phyloP scores from a whole-genome alignment of 495 filamentous ascomycete species.

The Darksidea phi region DNA sequence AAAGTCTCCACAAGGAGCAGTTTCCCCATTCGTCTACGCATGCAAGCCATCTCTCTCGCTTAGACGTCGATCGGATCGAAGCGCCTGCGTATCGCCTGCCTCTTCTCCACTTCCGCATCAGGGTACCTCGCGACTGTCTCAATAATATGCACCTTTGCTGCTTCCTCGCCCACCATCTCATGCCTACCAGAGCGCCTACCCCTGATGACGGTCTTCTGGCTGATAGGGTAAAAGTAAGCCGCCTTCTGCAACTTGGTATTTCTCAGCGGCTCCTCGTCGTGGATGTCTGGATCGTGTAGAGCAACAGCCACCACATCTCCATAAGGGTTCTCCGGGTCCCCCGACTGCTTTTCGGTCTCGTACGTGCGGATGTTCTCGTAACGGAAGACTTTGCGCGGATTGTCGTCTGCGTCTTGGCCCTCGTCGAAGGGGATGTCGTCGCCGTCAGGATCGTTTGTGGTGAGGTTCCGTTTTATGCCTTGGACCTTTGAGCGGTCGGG shows the following conservation, averaged over 20 bases:
- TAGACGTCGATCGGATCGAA: constrained; percentile 17
- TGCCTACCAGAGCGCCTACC: constrained; percentile 47
- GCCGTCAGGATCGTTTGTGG: constrained; percentile 64
- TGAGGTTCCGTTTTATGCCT: constrained; percentile 71
- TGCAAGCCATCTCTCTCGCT: not conserved
- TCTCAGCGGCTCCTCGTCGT: constrained; percentile 49
- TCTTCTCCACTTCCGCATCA: constrained; percentile 53
- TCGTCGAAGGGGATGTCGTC: constrained; percentile 65
- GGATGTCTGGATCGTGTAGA: constrained; percentile 62
- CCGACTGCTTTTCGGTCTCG: constrained; percentile 69
- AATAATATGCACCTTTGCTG: constrained; percentile 52
- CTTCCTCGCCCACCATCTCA: constrained; percentile 43
- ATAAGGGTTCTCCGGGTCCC: constrained; percentile 55
- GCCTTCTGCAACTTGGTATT: constrained; percentile 56
- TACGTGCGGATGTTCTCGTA: constrained; percentile 80
- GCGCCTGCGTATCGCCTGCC: constrained; percentile 17
- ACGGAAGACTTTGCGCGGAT: constrained; percentile 53
- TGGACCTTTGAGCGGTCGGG: constrained; percentile 55
- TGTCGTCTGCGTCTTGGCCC: constrained; percentile 42
- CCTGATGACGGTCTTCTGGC: constrained; percentile 65
- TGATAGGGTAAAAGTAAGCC: constrained; percentile 87
- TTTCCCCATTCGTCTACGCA: too few species aligned
- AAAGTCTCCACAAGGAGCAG: too few species aligned
- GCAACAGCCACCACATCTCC: constrained; percentile 58
- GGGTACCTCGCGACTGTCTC: constrained; percentile 56